Percentiles rank a stretch among this genome's conserved stretches.
Conservation (phyloP, 495 filamentous ascomycete species). For the Trichoderma parareesei region DNA sequence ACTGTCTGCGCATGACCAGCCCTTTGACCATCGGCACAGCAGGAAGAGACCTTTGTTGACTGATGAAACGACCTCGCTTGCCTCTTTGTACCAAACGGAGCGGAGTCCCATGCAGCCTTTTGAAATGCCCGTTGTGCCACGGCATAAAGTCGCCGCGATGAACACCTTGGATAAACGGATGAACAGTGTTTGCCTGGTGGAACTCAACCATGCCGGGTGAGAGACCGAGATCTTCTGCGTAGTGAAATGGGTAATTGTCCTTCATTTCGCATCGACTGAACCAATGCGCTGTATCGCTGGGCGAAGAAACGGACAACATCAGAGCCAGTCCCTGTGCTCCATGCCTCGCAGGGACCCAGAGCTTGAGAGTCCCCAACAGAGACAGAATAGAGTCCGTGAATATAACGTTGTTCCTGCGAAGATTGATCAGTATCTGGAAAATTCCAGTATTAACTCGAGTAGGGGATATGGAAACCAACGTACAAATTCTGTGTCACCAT, state of each 20-base stretch:
- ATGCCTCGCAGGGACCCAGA: not conserved
- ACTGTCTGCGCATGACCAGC: constrained; percentile 5
- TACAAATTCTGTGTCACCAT: not conserved
- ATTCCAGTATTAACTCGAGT: not conserved
- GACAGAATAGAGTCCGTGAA: constrained; percentile 3
- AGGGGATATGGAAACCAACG: constrained; percentile 1
- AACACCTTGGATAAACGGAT: not conserved
- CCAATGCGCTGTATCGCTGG: constrained; percentile 4
- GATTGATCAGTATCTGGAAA: not conserved
- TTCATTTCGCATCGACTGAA: constrained; percentile 4
- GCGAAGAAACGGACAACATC: constrained; percentile 3
- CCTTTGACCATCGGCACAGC: constrained; percentile 5
- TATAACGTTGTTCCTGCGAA: not conserved
- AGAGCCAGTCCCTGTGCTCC: not conserved
- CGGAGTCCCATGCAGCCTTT: constrained; percentile 2
- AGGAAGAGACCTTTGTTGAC: not conserved
- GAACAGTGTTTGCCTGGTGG: not conserved
- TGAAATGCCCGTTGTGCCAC: not conserved
- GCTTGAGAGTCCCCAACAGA: not conserved
- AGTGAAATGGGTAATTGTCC: constrained; percentile 8
- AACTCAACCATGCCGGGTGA: not conserved
- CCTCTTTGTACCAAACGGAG: not conserved
- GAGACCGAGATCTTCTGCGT: constrained; percentile 4
- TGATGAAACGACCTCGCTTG: constrained; percentile 2
- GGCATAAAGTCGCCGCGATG: not conserved